Conservation (phyloP, 805 yeast species). For the Ogataea haglerorum region DNA sequence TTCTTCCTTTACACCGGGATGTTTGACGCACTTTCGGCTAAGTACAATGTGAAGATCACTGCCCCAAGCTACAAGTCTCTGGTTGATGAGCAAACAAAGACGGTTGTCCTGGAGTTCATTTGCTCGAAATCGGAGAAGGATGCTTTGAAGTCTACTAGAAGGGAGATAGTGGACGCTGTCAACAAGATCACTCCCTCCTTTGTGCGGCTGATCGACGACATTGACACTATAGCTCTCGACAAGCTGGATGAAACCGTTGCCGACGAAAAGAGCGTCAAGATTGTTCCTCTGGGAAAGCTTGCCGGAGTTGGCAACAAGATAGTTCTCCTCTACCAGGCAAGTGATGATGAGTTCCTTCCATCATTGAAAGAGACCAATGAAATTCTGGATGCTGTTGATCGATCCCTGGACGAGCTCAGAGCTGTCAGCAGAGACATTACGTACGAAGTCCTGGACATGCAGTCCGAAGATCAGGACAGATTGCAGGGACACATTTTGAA, state of each 20-base stretch:
- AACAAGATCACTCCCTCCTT: slow-evolving; percentile 69
- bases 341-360: slow-evolving; percentile 71
- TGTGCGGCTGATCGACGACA: slow-evolving; percentile 43
- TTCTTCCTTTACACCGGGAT: slow-evolving; percentile 54
- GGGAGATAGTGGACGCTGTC: slow-evolving; percentile 67
- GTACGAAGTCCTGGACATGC: slow-evolving; percentile 48
- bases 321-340: slow-evolving; percentile 51
- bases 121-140: slow-evolving; percentile 44
- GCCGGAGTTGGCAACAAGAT: slow-evolving; percentile 44
- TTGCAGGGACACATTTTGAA: slow-evolving; percentile 59
- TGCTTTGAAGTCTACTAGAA: slow-evolving; percentile 58
- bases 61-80: slow-evolving; percentile 47
- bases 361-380: slow-evolving; percentile 54
- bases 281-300: slow-evolving; percentile 55
- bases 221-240: slow-evolving; percentile 57
- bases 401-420: slow-evolving; percentile 55
- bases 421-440: slow-evolving; percentile 52
- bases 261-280: slow-evolving; percentile 45
- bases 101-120: slow-evolving; percentile 61
- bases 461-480: slow-evolving; percentile 52
- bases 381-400: slow-evolving; percentile 52
- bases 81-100: slow-evolving; percentile 34
- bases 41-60: slow-evolving; percentile 41
- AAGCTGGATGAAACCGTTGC: slow-evolving; percentile 46
- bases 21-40: slow-evolving; percentile 43